Evolutionary conservation across 2,329 filamentous ascomycete species (phyloP).

Genomic region (Pyricularia pennisetigena): DNA sequence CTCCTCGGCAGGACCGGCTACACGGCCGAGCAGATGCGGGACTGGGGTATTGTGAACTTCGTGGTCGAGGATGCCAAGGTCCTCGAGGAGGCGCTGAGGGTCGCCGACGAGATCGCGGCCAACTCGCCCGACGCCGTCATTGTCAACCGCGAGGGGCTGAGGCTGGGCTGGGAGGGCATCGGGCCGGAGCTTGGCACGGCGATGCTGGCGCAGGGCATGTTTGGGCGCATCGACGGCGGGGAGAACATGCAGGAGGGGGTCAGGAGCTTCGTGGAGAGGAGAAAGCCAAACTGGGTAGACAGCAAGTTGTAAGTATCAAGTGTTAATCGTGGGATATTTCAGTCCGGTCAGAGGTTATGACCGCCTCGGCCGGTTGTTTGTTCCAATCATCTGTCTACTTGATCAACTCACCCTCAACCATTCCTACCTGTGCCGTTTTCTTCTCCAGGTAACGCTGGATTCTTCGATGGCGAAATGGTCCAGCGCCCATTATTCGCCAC

Average conservation of each 20-base stretch:
- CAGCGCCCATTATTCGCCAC: too few relatives aligned
- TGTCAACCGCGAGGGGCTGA: constrained; percentile 61
- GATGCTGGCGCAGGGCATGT: constrained; percentile 47
- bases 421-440: not conserved
- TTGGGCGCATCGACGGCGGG: constrained; percentile 47
- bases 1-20: constrained; percentile 47
- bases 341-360: not conserved
- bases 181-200: constrained; percentile 54
- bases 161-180: constrained; percentile 61
- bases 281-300: constrained; percentile 56
- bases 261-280: constrained; percentile 66
- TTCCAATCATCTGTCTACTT: not conserved
- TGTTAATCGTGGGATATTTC: not conserved
- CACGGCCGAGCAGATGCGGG: constrained; percentile 45
- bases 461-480: too few relatives aligned
- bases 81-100: constrained; percentile 46
- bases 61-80: constrained; percentile 41
- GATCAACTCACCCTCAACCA: not conserved
- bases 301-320: constrained; percentile 41
- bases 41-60: constrained; percentile 63
- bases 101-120: constrained; percentile 50
- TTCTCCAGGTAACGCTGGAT: too few relatives aligned
- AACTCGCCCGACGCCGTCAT: constrained; percentile 70
- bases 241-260: constrained; percentile 71
- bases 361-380: not conserved